phyloP scores from a whole-genome alignment of 768 basidiomycete genomes.

The Hypholoma fasciculare region DNA sequence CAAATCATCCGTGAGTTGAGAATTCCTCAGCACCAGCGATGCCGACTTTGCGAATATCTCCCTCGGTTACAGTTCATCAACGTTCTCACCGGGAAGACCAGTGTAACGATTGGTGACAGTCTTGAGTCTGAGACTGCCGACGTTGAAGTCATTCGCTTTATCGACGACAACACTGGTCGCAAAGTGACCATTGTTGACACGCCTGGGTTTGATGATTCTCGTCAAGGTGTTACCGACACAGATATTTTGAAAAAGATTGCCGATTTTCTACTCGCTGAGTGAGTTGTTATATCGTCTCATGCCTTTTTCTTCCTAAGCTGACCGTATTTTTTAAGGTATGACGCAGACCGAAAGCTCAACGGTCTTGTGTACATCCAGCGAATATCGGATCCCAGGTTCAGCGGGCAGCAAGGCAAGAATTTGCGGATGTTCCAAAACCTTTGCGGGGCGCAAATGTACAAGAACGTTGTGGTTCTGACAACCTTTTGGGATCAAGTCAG shows the following conservation, averaged over 20 bases:
- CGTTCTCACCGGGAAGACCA: not conserved
- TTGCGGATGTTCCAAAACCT: conserved; percentile 43
- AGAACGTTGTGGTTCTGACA: conserved; percentile 8
- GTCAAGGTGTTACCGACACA: conserved; percentile 25
- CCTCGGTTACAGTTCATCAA: not conserved
- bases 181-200: conserved; percentile 21
- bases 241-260: conserved; percentile 36
- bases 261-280: conserved; percentile 14
- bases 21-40: not conserved
- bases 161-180: conserved; percentile 13
- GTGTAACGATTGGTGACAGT: not conserved
- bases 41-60: not conserved
- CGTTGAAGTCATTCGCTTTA: not conserved
- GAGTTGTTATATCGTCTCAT: not conserved
- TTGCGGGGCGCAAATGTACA: conserved; percentile 40
- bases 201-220: conserved; percentile 26
- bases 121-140: conserved; percentile 4
- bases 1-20: conserved; percentile 1
- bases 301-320: too few species aligned
- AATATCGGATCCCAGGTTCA: not conserved
- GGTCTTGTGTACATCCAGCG: not conserved
- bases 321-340: too few species aligned
- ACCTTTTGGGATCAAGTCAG: not conserved
- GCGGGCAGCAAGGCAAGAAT: conserved; percentile 26
- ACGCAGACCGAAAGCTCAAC: not conserved